These are phyloP conservation scores for Coniochaeta hoffmannii DNA, from an alignment of 2,329 filamentous ascomycete species.

Conservation along the genomic window DNA sequence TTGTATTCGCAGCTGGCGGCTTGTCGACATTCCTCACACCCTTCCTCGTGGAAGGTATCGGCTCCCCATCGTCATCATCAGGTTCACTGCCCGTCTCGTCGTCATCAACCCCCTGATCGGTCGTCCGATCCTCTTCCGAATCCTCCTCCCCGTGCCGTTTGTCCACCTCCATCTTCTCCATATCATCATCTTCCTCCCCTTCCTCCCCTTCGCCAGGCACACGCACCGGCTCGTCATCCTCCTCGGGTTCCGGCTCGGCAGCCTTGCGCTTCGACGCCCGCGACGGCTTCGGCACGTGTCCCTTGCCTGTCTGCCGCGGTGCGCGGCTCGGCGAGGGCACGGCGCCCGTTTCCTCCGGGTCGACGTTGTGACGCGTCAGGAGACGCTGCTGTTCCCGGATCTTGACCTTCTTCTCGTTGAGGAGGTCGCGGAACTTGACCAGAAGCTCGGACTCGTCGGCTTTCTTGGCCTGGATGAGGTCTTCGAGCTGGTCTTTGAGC, in stretches of 20 bases:
- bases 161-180: slow-evolving; percentile 46
- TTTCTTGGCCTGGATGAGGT: slow-evolving; percentile 58
- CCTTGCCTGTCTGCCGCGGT: slow-evolving; percentile 12
- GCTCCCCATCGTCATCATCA: slow-evolving; percentile 25
- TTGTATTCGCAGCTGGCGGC: background rate
- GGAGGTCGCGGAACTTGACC: slow-evolving; percentile 60
- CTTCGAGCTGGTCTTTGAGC: slow-evolving; percentile 56
- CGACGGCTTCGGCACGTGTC: slow-evolving; percentile 20
- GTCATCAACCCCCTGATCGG: slow-evolving; percentile 21
- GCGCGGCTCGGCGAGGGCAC: slow-evolving; percentile 9
- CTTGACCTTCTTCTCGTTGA: slow-evolving; percentile 76
- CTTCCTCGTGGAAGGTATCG: slow-evolving; percentile 1
- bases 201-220: slow-evolving; percentile 17
- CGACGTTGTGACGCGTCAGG: slow-evolving; percentile 22
- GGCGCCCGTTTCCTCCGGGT: slow-evolving; percentile 10
- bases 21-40: background rate
- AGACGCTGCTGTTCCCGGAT: slow-evolving; percentile 66
- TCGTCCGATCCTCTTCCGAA: slow-evolving; percentile 27
- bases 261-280: slow-evolving; percentile 45
- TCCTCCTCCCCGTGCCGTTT: slow-evolving; percentile 16
- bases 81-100: slow-evolving; percentile 36
- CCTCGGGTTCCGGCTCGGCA: slow-evolving; percentile 21
- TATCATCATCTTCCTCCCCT: slow-evolving; percentile 37
- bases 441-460: slow-evolving; percentile 60
- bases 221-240: background rate